Evolutionary conservation across 2,329 filamentous ascomycete species (phyloP).

Genomic region (Paracorniculantispora psalliotae): DNA sequence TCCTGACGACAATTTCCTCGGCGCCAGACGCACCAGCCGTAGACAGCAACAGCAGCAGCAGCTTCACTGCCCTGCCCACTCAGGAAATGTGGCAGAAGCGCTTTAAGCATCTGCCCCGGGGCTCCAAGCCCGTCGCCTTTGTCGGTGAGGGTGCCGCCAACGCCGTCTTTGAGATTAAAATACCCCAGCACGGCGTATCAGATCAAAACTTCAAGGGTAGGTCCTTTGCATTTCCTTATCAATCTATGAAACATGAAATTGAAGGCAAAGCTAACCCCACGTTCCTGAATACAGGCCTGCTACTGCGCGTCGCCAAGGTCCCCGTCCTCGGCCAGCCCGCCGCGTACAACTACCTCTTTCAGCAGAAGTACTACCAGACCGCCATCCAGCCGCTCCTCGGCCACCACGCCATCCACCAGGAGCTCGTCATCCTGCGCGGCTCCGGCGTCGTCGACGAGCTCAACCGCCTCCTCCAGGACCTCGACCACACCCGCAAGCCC

Average conservation of each 20-base stretch:
- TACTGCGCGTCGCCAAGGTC: conserved; percentile 37
- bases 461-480: conserved; percentile 47
- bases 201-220: conserved; percentile 31
- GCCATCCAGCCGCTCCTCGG: conserved; percentile 32
- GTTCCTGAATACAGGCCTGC: conserved; percentile 25
- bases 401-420: conserved; percentile 30
- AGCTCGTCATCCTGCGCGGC: conserved; percentile 32
- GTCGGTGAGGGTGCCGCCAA: conserved; percentile 72
- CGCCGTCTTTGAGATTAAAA: conserved; percentile 60
- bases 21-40: not conserved
- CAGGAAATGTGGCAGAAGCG: conserved; percentile 10
- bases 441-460: conserved; percentile 38
- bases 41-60: not conserved
- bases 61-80: conserved; percentile 2
- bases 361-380: conserved; percentile 32
- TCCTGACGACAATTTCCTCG: not conserved
- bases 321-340: conserved; percentile 25
- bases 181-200: conserved; percentile 30
- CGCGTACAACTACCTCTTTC: conserved; percentile 33
- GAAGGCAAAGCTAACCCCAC: conserved; percentile 10
- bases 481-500: conserved; percentile 41
- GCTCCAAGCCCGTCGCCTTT: conserved; percentile 34
- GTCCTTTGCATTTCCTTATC: not conserved
- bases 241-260: not conserved
- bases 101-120: conserved; percentile 30